A percentile compares a stretch with the other conserved stretches of the same genome.
These are phyloP conservation scores for Blastocystis sp. DNA, from an alignment of 352 stramenopile genomes.

Conservation along the genomic window DNA sequence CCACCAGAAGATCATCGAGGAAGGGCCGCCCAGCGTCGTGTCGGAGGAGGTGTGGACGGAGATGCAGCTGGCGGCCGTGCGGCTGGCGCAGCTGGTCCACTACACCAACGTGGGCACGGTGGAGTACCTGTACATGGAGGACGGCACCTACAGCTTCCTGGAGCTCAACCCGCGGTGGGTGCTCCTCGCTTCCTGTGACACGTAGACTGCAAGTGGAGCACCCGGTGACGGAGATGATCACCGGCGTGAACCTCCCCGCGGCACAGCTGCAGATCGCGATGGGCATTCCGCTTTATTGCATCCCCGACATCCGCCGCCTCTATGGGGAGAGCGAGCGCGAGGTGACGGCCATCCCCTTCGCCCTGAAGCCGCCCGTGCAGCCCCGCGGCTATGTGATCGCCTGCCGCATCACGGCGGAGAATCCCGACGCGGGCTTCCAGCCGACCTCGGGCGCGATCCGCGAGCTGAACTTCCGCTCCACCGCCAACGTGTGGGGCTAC, in stretches of 20 bases:
- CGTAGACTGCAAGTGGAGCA: slow-evolving; percentile 83
- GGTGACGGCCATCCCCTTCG: slow-evolving; percentile 90
- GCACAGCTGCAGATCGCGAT: slow-evolving; percentile 96
- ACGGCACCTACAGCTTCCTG: slow-evolving; percentile 95
- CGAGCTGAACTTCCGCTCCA: slow-evolving; percentile 98
- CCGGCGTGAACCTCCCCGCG: slow-evolving; percentile 90
- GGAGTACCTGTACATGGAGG: slow-evolving; percentile 97
- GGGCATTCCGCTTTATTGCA: slow-evolving; percentile 96
- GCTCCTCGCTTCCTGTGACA: not conserved
- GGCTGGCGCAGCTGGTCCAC: slow-evolving; percentile 92
- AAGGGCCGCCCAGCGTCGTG: slow-evolving; percentile 90
- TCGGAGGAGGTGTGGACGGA: slow-evolving; percentile 88
- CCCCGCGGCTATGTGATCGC: slow-evolving; percentile 93
- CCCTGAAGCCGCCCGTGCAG: slow-evolving; percentile 78
- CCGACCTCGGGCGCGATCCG: slow-evolving; percentile 92
- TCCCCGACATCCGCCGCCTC: slow-evolving; percentile 92
- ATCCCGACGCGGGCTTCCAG: slow-evolving; percentile 97
- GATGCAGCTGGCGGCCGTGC: slow-evolving; percentile 95
- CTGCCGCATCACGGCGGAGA: slow-evolving; percentile 97
- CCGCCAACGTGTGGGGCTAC: slow-evolving; percentile 98
- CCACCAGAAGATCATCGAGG: slow-evolving; percentile 99
- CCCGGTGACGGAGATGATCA: slow-evolving; percentile 98
- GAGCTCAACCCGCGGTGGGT: slow-evolving; percentile 94
- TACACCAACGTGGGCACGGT: slow-evolving; percentile 99
- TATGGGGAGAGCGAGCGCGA: slow-evolving; percentile 90